Base-by-base conservation (phyloP, 257 asterid genomes). In the Jasminum sambac region DNA sequence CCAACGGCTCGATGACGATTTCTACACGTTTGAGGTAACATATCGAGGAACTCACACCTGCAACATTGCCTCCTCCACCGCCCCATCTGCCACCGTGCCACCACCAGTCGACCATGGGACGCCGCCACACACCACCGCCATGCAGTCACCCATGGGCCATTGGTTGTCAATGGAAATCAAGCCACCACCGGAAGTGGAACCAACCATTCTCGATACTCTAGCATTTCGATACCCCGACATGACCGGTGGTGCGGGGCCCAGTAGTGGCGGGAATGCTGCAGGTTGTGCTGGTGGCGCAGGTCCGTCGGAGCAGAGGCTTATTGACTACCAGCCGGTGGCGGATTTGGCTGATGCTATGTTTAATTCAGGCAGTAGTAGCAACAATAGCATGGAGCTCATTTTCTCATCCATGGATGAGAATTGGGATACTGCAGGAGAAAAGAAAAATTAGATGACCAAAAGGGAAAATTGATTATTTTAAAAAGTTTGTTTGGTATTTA, bases 291-390 rank as follows among this genome's bases (percentile, higher is more conserved):
- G 62, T 5, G 69, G 23, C 0, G 76, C 73, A 0, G 85, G 79
- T 13, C 67, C 88, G 8, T 73, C 84, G 42, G 13, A 76, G 55
- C n/a, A 78, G 16, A 59, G 77, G 13, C 70, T 66, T 3, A 61
- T 74, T 0, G 92, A 83, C 4, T 75, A 77, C 63, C 84, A 67
- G 68, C 88, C 86, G 23, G 95, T 92, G 84, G 84, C 86, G 37
- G 91, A 88, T 44, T 79, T 92, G 96, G 98, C 97, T 0, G 96
- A 90, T 26, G 88, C 78, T 5, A 88, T 92, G 95, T 92, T 92
- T 55, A 92, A 92, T 71, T 88, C 97, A 4, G 90, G 88, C 10
- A 92, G 91, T 69, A 88, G 87, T 72, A 88, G 90, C 71, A 86
- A 76, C 63, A 86, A 79, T 44, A 88, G 97, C 79, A 80, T 90